Base-by-base conservation (phyloP, 768 basidiomycete species). In the Chlorophyllum brunneum region DNA sequence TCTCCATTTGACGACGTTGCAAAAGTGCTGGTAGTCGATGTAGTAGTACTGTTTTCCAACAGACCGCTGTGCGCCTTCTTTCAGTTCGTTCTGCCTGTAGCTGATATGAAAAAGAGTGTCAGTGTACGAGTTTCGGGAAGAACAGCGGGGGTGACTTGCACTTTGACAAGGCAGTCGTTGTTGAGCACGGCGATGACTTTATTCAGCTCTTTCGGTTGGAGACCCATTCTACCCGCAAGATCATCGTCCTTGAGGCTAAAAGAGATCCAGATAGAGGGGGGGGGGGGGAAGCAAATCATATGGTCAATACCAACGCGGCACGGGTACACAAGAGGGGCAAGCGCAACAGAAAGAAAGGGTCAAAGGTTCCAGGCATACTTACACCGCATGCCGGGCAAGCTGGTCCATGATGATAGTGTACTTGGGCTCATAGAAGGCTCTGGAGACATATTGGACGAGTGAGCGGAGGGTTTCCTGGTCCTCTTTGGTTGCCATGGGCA, bases 1-100 rank as follows among this genome's bases (percentile, higher is more conserved):
- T 34, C 95, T 80, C 92, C 95, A 99, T 67, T 98, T 98, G 68
- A 95, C 90, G 40, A 98, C 94, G 68, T 98, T 94, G 70, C 92
- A 94, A 65, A 98, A 95, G 63, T 86, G 83, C 61, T 92, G 83
- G 68, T 95, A 94, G 71, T 99, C 87, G 65, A 99, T 89, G 70
- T 92, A 98, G 74, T 91, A 99, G 74, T 98, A 99, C 63, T 91
- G 87, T 61, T 87, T 85, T 56, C 87, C 88, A 54, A 88, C 86
- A 54, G 88, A 86, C 55, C 95, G 84, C 66, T 88, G 87, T 38
- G 88, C 88, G 46, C 88, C 89, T 65, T 93, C 91, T 65, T 91
- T 90, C 59, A 93, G 80, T 70, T 95, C 92, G 56, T 93, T 93
- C 63, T 93, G 91, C 37, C 91, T 87, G 64, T 92, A 87, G 41